Evolutionary conservation across 2,329 filamentous ascomycete species (phyloP), one percentile per base, ranked within the genome.

Genomic region (Cercospora zeina): DNA sequence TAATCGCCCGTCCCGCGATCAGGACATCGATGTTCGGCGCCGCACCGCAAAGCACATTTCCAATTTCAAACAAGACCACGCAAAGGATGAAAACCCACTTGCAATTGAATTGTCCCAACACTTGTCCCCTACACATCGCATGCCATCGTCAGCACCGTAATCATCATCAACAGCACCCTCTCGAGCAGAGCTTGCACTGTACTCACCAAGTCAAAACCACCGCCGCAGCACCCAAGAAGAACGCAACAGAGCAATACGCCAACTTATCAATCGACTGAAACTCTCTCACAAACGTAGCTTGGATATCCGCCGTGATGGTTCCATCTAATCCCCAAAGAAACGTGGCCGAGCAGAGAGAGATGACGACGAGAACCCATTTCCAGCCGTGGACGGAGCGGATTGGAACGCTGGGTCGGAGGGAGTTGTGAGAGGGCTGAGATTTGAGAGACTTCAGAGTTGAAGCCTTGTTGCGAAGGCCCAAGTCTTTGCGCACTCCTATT

Each of bases 1-100:
- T 70, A n/a, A 73, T 61, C 16, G 72, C 73, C 33, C 74, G 66
- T 19, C 74, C 74, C 31, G 74, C 62, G 42, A 76, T 74, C 13
- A 73, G 34, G 4, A 71, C 67, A 31, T 68, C 61, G 61, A 72
- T 71, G 16, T 64, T 69, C 1, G 72, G 74, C 14, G 74, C 74
- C 10, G 67, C 73, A 31, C 74, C 74, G 50, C 73, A 75, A 4
- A 76, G 56, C 10, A 67, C 69, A 59, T 65, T 68, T 8, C 69
- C 74, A 27, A 67, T 64, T 30, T 62, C 55, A 42, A 76, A 76
- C 11, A 75, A 14, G 27, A 72, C 11, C 1, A 64, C 30, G 11
- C 59, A 56, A 9, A 16, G 11, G 13, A 64, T 49, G 13, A 62
- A 49, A 1, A 50, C 13, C 59, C 54, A 59, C n/a, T 64, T 64